These are phyloP conservation scores for Alternaria novae-zelandiae DNA, from an alignment of 2,329 filamentous ascomycete species.

Conservation along the genomic window DNA sequence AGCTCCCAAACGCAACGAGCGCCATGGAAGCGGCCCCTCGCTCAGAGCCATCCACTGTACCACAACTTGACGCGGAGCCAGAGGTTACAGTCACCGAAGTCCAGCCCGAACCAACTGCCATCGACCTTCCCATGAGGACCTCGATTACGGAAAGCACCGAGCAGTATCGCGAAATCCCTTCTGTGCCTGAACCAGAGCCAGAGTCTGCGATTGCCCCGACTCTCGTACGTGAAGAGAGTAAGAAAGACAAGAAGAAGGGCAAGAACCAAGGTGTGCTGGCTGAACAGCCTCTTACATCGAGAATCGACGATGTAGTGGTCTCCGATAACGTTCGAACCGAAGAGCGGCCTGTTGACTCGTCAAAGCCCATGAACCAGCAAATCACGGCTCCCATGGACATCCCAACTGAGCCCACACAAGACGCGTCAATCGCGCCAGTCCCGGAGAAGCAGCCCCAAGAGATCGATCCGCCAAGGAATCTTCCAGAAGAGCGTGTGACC, in stretches of 20 bases:
- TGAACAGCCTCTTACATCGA: slow-evolving; percentile 7
- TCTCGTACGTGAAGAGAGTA: slow-evolving; percentile 32
- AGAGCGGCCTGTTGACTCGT: background rate
- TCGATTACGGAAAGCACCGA: background rate
- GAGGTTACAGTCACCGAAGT: background rate
- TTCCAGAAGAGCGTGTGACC: background rate
- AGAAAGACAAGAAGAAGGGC: slow-evolving; percentile 42
- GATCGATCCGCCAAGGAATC: no score
- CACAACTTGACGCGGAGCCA: background rate
- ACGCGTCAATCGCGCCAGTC: background rate
- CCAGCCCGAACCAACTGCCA: background rate
- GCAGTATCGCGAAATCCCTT: background rate
- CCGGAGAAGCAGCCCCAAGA: background rate
- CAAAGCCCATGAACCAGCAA: background rate
- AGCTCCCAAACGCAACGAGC: background rate
- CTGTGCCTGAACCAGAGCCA: slow-evolving; percentile 6
- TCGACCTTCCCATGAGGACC: background rate
- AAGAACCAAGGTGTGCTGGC: slow-evolving; percentile 20
- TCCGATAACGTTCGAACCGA: background rate
- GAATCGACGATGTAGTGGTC: slow-evolving; percentile 4
- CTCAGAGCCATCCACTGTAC: background rate
- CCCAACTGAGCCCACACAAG: background rate
- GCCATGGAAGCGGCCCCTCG: background rate
- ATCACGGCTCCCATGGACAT: background rate
- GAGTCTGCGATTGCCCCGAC: slow-evolving; percentile 17